Evolutionary conservation across 441 rosid species (phyloP).

Genomic region (Gossypium lobatum): DNA sequence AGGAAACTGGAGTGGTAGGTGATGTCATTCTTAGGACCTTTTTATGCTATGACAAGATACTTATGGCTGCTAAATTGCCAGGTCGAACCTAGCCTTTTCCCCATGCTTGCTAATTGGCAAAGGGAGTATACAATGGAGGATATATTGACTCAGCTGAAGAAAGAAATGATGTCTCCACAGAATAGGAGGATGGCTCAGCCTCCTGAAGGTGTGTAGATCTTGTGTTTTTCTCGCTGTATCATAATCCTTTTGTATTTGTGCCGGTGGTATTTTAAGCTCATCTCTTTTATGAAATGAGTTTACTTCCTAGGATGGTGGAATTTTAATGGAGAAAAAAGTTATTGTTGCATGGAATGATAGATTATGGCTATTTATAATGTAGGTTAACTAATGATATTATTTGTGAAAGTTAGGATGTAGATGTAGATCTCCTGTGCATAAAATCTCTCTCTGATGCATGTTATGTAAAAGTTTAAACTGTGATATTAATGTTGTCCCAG

Average conservation of each 20-base stretch:
- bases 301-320: not conserved
- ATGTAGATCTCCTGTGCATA: not conserved
- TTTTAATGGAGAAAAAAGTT: not conserved
- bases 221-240: not conserved
- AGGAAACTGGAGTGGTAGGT: constrained; percentile 62
- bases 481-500: constrained; percentile 36
- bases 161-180: constrained; percentile 67
- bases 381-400: not conserved
- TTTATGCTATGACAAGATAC: not conserved
- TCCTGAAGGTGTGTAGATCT: constrained; percentile 50
- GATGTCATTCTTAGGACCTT: not conserved
- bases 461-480: not conserved
- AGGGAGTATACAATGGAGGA: constrained; percentile 67
- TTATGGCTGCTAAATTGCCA: constrained; percentile 17
- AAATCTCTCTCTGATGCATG: not conserved
- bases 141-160: constrained; percentile 56
- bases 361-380: not conserved
- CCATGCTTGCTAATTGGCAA: constrained; percentile 67
- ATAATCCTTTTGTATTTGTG: not conserved
- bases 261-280: not conserved
- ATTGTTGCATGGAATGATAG: not conserved
- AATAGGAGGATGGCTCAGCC: constrained; percentile 71
- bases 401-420: not conserved
- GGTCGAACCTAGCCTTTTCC: constrained; percentile 61
- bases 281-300: not conserved